Evolutionary conservation across 2,329 filamentous ascomycete species (phyloP).

Genomic region (Anisogramma anomala): DNA sequence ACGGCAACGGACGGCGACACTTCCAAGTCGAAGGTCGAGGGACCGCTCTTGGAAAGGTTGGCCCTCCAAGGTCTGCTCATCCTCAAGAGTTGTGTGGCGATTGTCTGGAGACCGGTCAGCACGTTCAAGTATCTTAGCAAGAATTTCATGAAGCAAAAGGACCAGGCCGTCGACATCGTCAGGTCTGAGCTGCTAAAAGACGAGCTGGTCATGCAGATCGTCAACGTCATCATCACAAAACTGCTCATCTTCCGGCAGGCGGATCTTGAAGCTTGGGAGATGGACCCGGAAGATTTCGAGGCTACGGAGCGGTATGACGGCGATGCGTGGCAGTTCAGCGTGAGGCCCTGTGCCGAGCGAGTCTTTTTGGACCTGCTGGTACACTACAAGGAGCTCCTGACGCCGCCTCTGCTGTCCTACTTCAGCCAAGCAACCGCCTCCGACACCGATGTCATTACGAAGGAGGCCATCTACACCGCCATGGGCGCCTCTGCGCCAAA

Average conservation of each 20-base stretch:
- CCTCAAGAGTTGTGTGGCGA: conserved; percentile 70
- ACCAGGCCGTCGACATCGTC: conserved; percentile 55
- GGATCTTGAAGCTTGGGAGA: conserved; percentile 85
- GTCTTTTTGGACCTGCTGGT: conserved; percentile 85
- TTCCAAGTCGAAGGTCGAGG: conserved; percentile 41
- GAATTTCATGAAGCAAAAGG: conserved; percentile 65
- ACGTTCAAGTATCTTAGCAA: conserved; percentile 74
- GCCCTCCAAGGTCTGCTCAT: conserved; percentile 74
- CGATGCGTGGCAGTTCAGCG: conserved; percentile 83
- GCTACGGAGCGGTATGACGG: conserved; percentile 74
- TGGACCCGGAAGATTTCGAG: conserved; percentile 94
- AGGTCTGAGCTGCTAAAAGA: conserved; percentile 65
- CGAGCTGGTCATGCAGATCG: conserved; percentile 66
- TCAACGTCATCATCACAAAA: conserved; percentile 72
- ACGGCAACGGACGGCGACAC: conserved; percentile 23
- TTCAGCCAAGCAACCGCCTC: conserved; percentile 66
- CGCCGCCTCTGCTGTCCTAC: conserved; percentile 68
- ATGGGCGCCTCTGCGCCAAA: conserved; percentile 77
- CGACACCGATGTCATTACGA: conserved; percentile 59
- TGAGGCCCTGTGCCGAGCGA: conserved; percentile 86
- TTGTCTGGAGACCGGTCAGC: conserved; percentile 69
- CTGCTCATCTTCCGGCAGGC: conserved; percentile 79
- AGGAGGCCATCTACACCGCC: conserved; percentile 90
- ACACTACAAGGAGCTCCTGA: conserved; percentile 73
- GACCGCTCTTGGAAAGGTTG: conserved; percentile 62